Percentiles rank a stretch among this genome's conserved stretches.
These are phyloP conservation scores for Bombardia bombarda DNA, from an alignment of 495 filamentous ascomycete species.

Conservation along the genomic window DNA sequence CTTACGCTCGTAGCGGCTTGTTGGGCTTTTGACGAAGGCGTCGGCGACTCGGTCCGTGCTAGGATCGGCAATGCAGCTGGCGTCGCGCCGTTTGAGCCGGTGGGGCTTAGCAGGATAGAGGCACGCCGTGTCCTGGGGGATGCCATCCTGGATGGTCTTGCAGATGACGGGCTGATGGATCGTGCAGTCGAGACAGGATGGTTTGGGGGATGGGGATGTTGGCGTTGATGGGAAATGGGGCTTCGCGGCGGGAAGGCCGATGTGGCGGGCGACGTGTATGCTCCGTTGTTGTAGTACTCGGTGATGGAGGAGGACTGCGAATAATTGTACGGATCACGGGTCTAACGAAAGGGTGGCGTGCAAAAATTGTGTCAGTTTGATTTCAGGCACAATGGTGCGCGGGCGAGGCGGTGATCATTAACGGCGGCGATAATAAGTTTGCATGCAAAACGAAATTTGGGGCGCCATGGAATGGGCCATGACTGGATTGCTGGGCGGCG, in stretches of 20 bases:
- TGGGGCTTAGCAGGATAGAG: slow-evolving; percentile 33
- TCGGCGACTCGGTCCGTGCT: slow-evolving; percentile 38
- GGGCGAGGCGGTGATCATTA: slow-evolving; percentile 1
- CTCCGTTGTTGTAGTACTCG: slow-evolving; percentile 47
- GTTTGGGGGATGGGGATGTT: slow-evolving; percentile 32
- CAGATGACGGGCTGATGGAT: slow-evolving; percentile 46
- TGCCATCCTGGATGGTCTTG: slow-evolving; percentile 42
- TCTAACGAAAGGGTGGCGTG: slow-evolving; percentile 27
- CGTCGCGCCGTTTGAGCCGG: slow-evolving; percentile 37
- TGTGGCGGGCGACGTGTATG: slow-evolving; percentile 51
- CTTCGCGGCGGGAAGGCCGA: slow-evolving; percentile 47
- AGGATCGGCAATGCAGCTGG: slow-evolving; percentile 30
- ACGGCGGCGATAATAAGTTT: background rate
- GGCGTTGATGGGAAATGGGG: slow-evolving; percentile 25
- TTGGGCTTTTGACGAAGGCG: slow-evolving; percentile 20
- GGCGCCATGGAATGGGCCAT: background rate
- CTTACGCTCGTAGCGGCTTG: slow-evolving; percentile 29
- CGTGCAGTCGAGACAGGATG: slow-evolving; percentile 46
- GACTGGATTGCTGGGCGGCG: too few species aligned
- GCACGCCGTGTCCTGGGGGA: slow-evolving; percentile 40
- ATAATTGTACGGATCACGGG: slow-evolving; percentile 44
- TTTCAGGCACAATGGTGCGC: slow-evolving; percentile 4
- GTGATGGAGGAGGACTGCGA: slow-evolving; percentile 22
- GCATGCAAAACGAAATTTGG: slow-evolving; percentile 4
- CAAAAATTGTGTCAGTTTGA: slow-evolving; percentile 16